Conservation (phyloP, 1,284 basidiomycete species). For the Dichomitus squalens region DNA sequence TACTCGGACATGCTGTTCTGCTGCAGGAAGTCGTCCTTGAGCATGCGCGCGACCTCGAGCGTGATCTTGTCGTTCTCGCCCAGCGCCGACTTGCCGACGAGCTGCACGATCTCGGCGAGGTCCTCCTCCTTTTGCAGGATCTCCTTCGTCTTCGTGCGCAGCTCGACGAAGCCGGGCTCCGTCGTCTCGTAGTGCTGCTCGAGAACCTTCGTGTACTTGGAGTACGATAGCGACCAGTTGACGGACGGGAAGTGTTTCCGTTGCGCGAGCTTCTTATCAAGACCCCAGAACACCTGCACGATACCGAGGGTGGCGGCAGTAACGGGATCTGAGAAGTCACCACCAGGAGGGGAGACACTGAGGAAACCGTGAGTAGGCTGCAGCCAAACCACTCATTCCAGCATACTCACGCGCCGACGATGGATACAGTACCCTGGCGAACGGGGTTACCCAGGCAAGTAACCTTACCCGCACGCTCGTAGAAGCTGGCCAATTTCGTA, state of each 20-base stretch:
- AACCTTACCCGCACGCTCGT: constrained; percentile 99
- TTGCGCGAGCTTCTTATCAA: constrained; percentile 96
- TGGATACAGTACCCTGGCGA: constrained; percentile 93
- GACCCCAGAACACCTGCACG: constrained; percentile 98
- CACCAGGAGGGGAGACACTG: constrained; percentile 96
- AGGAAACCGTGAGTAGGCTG: background rate
- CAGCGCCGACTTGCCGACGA: constrained; percentile 97
- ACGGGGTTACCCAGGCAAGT: constrained; percentile 89
- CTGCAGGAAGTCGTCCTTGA: constrained; percentile 98
- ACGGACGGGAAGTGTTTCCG: constrained; percentile 99
- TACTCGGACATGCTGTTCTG: constrained; percentile 99
- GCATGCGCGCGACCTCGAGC: constrained; percentile 94
- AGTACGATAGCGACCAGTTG: constrained; percentile 99
- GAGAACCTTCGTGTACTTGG: constrained; percentile 96
- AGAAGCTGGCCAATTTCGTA: constrained; percentile 97
- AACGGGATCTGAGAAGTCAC: constrained; percentile 99
- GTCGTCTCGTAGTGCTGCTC: constrained; percentile 92
- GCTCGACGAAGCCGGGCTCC: constrained; percentile 91
- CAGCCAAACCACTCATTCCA: background rate
- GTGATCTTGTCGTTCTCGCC: constrained; percentile 99
- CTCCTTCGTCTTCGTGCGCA: constrained; percentile 92
- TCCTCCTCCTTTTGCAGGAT: constrained; percentile 99
- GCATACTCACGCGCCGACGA: constrained; percentile 91
- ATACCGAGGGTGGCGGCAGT: constrained; percentile 97
- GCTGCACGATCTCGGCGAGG: constrained; percentile 97